Conservation (phyloP, 2,329 filamentous ascomycete genomes). For the Botrytis byssoidea region DNA sequence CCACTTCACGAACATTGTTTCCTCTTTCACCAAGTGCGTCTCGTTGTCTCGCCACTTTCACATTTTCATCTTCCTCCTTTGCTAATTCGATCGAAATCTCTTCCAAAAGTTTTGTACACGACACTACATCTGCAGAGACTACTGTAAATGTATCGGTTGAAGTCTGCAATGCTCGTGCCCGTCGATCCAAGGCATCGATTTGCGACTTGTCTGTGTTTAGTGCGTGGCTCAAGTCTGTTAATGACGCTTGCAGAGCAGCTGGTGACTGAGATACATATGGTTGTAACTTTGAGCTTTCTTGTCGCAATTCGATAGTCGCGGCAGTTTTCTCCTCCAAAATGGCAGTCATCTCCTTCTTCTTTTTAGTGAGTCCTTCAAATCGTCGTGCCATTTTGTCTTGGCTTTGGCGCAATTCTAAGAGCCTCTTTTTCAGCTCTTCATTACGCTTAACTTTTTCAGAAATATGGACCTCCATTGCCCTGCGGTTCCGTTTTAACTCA, state of each 20-base stretch:
- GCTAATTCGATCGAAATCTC: slow-evolving; percentile 81
- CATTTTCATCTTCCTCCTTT: slow-evolving; percentile 88
- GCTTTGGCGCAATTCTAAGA: slow-evolving; percentile 76
- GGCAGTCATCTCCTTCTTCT: slow-evolving; percentile 73
- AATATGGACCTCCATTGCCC: slow-evolving; percentile 76
- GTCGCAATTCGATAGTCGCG: slow-evolving; percentile 66
- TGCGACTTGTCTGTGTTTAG: slow-evolving; percentile 76
- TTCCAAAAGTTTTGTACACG: slow-evolving; percentile 84
- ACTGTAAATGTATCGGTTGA: slow-evolving; percentile 86
- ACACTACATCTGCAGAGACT: slow-evolving; percentile 79
- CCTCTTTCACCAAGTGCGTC: slow-evolving; percentile 85
- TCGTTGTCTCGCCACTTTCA: slow-evolving; percentile 74
- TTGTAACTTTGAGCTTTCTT: slow-evolving; percentile 84
- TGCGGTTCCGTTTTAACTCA: slow-evolving; percentile 77
- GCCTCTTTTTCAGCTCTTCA: slow-evolving; percentile 77
- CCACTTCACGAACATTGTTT: slow-evolving; percentile 88
- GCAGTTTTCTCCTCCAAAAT: slow-evolving; percentile 71
- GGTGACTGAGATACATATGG: slow-evolving; percentile 93
- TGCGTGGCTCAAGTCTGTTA: slow-evolving; percentile 78
- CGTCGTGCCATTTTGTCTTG: slow-evolving; percentile 82
- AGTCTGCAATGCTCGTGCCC: slow-evolving; percentile 86
- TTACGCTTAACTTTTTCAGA: slow-evolving; percentile 83
- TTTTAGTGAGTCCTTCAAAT: slow-evolving; percentile 77
- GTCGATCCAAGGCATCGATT: slow-evolving; percentile 83
- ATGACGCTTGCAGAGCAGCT: slow-evolving; percentile 73